Base-by-base conservation (phyloP, 352 stramenopile species). In the Globisporangium takayamanum region DNA sequence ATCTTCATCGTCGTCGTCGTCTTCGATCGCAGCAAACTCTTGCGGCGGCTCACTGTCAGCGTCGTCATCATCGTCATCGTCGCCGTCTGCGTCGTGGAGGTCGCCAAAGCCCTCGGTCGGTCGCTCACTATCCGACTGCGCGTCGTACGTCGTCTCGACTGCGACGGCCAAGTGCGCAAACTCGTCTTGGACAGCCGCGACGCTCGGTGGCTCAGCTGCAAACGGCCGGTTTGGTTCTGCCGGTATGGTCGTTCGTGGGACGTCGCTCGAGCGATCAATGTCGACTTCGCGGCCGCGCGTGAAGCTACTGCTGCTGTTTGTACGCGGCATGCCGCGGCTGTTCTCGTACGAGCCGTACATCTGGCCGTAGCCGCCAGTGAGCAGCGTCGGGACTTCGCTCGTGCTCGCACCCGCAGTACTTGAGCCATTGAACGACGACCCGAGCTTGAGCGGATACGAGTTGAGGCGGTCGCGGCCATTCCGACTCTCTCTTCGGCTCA, bases 1-100 rank as follows among this genome's bases (percentile, higher is more conserved):
- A 4, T 74, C 79, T 18, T 92, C 81, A 25, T 79, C 80, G 18
- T 89, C 74, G 41, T 88, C 78, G 20, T 76, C 75, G 12, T 62
- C 72, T 52, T 79, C 66, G 33, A 44, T 66, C 62, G n/a, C 69
- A 65, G 7, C 79, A 25, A 12, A 49, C 67, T 90, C 81, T 25
- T 80, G 78, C 25, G 82, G 60, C 15, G 72, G 62, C 49, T 76
- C 78, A 11, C 76, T 80, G 46, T 73, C 71, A 7, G 72, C 77
- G 15, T 84, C 77, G 14, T 84, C 71, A 20, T 68, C 68, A 54
- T 86, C 70, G 25, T 64, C 78, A 10, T 78, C 80, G 46, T 73
- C 71, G 5, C 16, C 18, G n/a, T 84, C 71, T 16, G 67, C 70
- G 55, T 87, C 73, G 33, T 64, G 64, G 57, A 86, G 50, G 41